These are phyloP conservation scores for Pseudomonodictys pantanalensis DNA, from an alignment of 495 filamentous ascomycete genomes.

Conservation along the genomic window DNA sequence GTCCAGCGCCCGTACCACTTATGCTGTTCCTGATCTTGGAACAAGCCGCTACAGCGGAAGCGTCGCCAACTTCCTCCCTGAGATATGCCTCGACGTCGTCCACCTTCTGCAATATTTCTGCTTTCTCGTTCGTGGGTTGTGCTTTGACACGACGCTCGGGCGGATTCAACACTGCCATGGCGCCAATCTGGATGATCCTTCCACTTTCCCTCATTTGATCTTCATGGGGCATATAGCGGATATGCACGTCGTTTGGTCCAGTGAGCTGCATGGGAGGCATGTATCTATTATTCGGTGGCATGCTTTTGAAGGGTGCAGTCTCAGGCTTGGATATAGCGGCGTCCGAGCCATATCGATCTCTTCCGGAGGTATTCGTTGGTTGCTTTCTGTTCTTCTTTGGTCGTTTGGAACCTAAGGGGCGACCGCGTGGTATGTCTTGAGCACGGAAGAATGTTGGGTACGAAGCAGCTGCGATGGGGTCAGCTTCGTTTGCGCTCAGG, in stretches of 20 bases:
- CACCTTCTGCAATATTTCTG: not conserved
- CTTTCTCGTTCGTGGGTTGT: not conserved
- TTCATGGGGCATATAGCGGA: constrained; percentile 10
- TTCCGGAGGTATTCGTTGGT: too few relatives aligned
- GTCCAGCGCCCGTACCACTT: too few relatives aligned
- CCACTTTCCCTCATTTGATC: not conserved
- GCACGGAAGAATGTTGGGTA: not conserved
- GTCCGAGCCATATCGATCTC: too few relatives aligned
- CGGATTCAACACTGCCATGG: constrained; percentile 15
- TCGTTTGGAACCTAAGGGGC: not conserved
- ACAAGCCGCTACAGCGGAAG: too few relatives aligned
- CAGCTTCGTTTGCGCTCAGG: constrained; percentile 1
- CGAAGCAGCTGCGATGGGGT: not conserved
- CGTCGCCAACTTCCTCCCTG: not conserved
- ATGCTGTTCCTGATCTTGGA: too few relatives aligned
- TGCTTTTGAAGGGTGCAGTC: too few relatives aligned
- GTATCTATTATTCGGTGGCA: too few relatives aligned
- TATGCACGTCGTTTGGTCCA: not conserved
- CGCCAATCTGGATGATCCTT: constrained; percentile 20
- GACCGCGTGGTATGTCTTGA: not conserved
- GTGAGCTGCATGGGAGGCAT: not conserved
- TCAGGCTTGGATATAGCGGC: too few relatives aligned
- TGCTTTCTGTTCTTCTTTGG: not conserved
- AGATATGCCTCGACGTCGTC: constrained; percentile 1
- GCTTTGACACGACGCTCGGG: not conserved